Conservation (phyloP, 345 rosid genomes). For the Gossypium turneri region DNA sequence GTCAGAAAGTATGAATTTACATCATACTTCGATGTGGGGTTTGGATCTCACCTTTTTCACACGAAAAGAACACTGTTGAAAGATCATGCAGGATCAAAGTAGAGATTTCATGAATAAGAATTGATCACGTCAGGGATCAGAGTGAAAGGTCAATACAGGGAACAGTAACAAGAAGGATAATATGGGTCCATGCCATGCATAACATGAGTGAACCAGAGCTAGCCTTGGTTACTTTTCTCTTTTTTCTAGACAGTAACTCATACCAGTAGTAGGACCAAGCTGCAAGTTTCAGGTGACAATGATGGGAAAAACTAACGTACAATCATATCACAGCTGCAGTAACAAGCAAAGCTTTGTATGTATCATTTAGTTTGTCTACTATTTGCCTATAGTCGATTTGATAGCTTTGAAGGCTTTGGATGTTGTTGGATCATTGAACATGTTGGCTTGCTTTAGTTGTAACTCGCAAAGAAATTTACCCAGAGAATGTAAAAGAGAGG, state of each 20-base stretch:
- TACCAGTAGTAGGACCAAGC: background rate
- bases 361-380: background rate
- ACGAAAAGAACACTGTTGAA: background rate
- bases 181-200: background rate
- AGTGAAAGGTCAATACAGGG: background rate
- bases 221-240: background rate
- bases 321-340: background rate
- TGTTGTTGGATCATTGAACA: background rate
- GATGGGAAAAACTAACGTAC: background rate
- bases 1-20: background rate
- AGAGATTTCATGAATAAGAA: background rate
- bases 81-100: background rate
- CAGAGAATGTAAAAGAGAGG: background rate
- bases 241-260: background rate
- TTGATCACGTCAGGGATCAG: background rate
- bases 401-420: background rate
- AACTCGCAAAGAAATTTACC: background rate
- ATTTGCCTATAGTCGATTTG: background rate
- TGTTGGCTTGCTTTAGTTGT: background rate
- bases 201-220: background rate
- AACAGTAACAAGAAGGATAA: too few species aligned
- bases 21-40: background rate
- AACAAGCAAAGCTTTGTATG: background rate
- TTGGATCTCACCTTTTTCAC: background rate
- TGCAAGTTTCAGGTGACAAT: background rate